These are phyloP conservation scores for Gossypium gossypioides DNA, from an alignment of 441 rosid genomes.

Conservation along the genomic window DNA sequence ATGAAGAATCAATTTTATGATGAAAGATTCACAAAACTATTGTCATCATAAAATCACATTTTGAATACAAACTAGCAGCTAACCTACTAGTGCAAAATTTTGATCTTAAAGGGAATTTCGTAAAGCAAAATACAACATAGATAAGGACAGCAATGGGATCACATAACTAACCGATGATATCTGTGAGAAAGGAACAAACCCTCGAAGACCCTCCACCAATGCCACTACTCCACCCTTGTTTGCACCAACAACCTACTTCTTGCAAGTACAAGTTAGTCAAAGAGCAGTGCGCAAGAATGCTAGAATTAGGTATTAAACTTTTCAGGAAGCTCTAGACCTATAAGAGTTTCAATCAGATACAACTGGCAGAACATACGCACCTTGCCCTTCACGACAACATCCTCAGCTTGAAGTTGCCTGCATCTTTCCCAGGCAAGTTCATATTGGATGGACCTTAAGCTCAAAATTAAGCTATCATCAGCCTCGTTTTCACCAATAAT, in stretches of 20 bases:
- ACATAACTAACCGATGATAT: conserved; percentile 59
- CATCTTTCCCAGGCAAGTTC: conserved; percentile 95
- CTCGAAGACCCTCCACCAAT: conserved; percentile 70
- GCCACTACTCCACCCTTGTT: conserved; percentile 95
- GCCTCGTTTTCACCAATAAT: conserved; percentile 68
- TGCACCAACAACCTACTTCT: conserved; percentile 61
- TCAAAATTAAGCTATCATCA: conserved; percentile 76
- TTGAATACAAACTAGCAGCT: background rate
- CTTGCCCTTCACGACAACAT: conserved; percentile 79
- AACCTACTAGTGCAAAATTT: background rate
- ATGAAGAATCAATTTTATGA: background rate
- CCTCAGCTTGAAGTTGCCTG: conserved; percentile 97
- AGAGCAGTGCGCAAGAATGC: background rate
- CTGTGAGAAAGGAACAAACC: conserved; percentile 94
- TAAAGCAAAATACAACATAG: background rate
- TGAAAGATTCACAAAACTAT: background rate
- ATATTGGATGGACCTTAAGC: conserved; percentile 58
- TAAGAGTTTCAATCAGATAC: conserved; percentile 3
- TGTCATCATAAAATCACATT: background rate
- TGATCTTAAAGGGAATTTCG: background rate
- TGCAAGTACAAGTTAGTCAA: conserved; percentile 5
- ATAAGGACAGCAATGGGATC: background rate
- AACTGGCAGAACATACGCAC: conserved; percentile 24
- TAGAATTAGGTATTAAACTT: background rate
- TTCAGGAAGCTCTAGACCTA: background rate